Base-by-base conservation (phyloP, 805 yeast genomes). In the Monosporozyma yasuniensis region DNA sequence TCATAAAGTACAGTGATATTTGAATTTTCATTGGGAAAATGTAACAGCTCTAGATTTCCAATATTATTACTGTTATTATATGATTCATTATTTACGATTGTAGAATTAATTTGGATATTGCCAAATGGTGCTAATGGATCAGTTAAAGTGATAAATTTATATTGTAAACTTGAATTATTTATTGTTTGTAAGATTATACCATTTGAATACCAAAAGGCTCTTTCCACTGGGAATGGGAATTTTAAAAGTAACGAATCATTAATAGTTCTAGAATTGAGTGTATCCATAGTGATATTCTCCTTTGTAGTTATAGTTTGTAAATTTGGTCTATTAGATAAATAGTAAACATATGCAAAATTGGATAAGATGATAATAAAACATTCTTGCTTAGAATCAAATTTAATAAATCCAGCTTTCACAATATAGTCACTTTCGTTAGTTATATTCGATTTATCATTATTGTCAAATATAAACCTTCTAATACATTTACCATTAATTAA, bases 101-200 rank as follows among this genome's bases (percentile, higher is more conserved):
- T 76, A 66, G 89, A 80, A 0, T 88, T 79, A 0, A 91, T 80
- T 0, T 81, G 79, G 4, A 88, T 76, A 4, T 79, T 69, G 2
- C 95, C 88, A 50, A 86, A 73, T 3, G 87, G 93, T 2, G 79
- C 77, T 52, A 84, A 68, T 0, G 96, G 91, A 61, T 87, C 95
- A 1, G 81, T 73, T 51, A 88, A 61, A 0, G 95, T 80, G 48
- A 87, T 71, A 56, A 86, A 84, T 47, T 70, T 65, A 39, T 58
- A 59, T 30, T 42, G 34, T n/a, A 41, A 10, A 32, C 22, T 46
- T 30, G 46, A 72, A 75, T 37, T 43, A 18, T 37, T 35, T 2
- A 21, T 70, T 19, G 39, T 32, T 57, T 84, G 86, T 21, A 86
- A 58, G 0, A 89, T 67, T 3, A 87, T 60, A 0, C 96, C 96